Evolutionary conservation across 495 filamentous ascomycete genomes (phyloP), one percentile per base, ranked within the genome.

Genomic region (Aspergillus saccharolyticus): DNA sequence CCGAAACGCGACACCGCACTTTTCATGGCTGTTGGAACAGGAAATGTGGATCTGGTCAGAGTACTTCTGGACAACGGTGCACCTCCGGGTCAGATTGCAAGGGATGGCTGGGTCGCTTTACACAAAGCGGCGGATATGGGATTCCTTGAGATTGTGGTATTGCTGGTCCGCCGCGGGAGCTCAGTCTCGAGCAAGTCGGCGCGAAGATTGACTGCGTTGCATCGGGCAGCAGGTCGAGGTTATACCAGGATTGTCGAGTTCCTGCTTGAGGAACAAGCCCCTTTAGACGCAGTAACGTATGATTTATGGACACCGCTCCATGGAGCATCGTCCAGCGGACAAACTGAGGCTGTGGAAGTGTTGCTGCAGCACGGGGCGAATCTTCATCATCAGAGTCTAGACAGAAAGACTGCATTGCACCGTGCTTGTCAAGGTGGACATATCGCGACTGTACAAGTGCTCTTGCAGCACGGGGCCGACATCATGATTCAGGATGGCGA

Each of bases 361-460:
- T 17, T 58, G 17, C 28, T 58, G 2, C 12, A 24, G 14, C 30
- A 44, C 28, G 54, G 54, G 6, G 54, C 54, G 12, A 28, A 56
- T 42, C 17, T 56, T n/a, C 22, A 43, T 21, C 54, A 24, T 18
- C 12, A 18, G 2, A 42, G 54, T 42, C 19, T 17, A 4, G 44
- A 56, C 42, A 44, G 24, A 6, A 22, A 42, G n/a, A 56, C 54
- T 6, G 14, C 54, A 21, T 42, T 62, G 20, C 60, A 62, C 33
- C 60, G 55, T 25, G 55, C 60, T 21, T 55, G 51, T 50, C 51
- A 44, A 50, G 15, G 45, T 24, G 60, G 60, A 6, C 45, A 57
- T 48, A 28, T 54, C 30, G 55, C 54, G 2, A 53, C 56, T 44
- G 55, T 55, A 20, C 15, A 22, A 22, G 18, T 51, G 5, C 24